Evolutionary conservation across 1,284 basidiomycete species (phyloP), one percentile per base, ranked within the genome.

Genomic region (Microbotryum violaceum): DNA sequence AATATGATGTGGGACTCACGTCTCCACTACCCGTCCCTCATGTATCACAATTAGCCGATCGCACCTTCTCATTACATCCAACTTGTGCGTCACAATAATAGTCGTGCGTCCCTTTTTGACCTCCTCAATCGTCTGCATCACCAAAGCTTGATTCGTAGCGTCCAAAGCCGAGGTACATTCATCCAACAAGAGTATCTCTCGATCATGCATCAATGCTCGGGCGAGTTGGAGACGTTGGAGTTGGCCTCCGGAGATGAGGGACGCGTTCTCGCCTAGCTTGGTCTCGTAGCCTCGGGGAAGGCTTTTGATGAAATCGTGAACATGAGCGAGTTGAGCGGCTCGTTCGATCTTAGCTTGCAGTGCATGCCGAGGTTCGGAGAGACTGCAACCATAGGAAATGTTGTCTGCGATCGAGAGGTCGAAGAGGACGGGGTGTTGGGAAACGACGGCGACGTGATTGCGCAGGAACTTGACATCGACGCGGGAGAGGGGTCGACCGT

Each of bases 131-230:
- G 89, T 86, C 63, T 91, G 85, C 72, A 94, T 79, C 45, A 97
- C 85, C 25, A 82, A 83, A 4, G 80, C 79, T 76, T 91, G 86
- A 75, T 91, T 94, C 67, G 84, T 83, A 1, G 82, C 77, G 74
- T 97, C 94, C 60, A 97, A 79, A 7, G 93, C 90, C 48, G 84
- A 87, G 8, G 94, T 98, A 73, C 89, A 94, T 75, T 97, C 94
- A 76, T 97, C 94, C 54, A 97, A 79, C 54, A 97, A 85, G 37
- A 97, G 79, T n/a, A 96, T 82, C 44, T 79, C 81, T 0, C 86
- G 79, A 0, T 82, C 80, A 14, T 84, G 78, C n/a, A 87, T 85
- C 18, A 97, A 81, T 0, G 92, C 91, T 2, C 94, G 82, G 0
- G 94, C 94, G 67, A 97, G 91, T 71, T 89, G 87, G 9, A 98